phyloP scores from a whole-genome alignment of 1,284 basidiomycete species.

The Tilletia horrida region DNA sequence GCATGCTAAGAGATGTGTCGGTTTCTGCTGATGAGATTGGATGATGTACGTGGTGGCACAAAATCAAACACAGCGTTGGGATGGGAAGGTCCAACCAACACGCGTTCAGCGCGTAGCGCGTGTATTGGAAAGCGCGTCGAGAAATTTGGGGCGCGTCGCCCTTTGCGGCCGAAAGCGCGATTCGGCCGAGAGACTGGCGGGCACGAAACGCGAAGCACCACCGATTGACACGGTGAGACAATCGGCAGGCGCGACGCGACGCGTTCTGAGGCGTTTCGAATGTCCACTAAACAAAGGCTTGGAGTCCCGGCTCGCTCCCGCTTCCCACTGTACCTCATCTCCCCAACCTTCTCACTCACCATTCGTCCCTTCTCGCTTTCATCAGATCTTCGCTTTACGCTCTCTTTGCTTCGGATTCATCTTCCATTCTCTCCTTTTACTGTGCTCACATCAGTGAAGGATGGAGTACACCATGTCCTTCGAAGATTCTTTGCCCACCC shows the following conservation, averaged over 20 bases:
- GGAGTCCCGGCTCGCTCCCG: too few relatives aligned
- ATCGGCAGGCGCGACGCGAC: background rate
- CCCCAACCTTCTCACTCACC: background rate
- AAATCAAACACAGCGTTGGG: background rate
- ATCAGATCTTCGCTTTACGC: too few relatives aligned
- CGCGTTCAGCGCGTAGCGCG: background rate
- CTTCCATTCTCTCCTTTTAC: background rate
- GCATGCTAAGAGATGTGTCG: background rate
- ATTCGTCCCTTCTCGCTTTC: background rate
- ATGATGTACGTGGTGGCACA: background rate
- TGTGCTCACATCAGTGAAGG: background rate
- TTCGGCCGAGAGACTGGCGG: too few relatives aligned
- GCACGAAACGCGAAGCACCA: background rate
- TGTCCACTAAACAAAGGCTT: background rate
- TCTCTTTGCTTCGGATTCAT: too few relatives aligned
- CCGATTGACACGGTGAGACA: background rate
- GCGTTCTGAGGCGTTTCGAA: background rate
- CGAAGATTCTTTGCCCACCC: background rate
- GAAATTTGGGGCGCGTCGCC: background rate
- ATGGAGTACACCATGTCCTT: constrained; percentile 15
- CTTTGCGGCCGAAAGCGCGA: background rate
- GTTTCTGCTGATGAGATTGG: background rate
- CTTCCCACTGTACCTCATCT: background rate
- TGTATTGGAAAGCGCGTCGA: background rate
- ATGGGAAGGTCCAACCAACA: background rate